A percentile compares a stretch with the other conserved stretches of the same genome.
Conservation (phyloP, 495 filamentous ascomycete species). For the Trichoderma orchidacearum region DNA sequence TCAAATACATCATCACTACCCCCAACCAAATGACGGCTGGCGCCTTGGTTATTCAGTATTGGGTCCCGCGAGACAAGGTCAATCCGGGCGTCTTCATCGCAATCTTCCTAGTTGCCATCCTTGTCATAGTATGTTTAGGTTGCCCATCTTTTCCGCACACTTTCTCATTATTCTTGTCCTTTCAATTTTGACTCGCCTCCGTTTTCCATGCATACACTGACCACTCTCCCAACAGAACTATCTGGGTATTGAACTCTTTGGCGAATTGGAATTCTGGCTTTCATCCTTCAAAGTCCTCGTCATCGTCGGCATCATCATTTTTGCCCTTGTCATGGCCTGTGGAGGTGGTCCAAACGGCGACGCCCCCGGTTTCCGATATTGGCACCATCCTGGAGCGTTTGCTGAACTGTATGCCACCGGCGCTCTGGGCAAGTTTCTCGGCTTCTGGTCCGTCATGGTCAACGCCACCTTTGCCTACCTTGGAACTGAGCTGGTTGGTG, state of each 20-base stretch:
- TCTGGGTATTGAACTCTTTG: conserved; percentile 51
- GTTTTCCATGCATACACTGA: background rate
- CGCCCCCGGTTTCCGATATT: conserved; percentile 61
- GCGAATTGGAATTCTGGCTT: conserved; percentile 77
- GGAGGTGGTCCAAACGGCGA: conserved; percentile 64
- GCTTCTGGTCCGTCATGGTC: conserved; percentile 66
- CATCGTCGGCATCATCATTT: conserved; percentile 49
- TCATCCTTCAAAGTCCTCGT: conserved; percentile 55
- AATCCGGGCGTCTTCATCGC: conserved; percentile 67
- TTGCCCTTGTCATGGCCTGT: conserved; percentile 56
- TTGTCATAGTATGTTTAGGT: conserved; percentile 22
- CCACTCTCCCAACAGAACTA: conserved; percentile 32
- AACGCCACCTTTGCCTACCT: conserved; percentile 73
- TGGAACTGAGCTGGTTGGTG: conserved; percentile 72
- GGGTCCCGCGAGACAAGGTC: conserved; percentile 44
- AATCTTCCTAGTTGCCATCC: conserved; percentile 48
- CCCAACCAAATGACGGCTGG: conserved; percentile 70
- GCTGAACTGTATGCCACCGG: conserved; percentile 31
- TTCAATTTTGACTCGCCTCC: too few species aligned
- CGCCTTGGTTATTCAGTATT: conserved; percentile 56
- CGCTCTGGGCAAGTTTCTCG: conserved; percentile 46
- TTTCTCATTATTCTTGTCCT: too few species aligned
- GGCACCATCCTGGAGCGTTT: conserved; percentile 66
- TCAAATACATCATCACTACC: conserved; percentile 59
- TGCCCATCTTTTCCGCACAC: background rate